Percentiles rank a stretch among this genome's conserved stretches.
Conservation (phyloP, 2,329 filamentous ascomycete species). For the Alternaria gaisen region DNA sequence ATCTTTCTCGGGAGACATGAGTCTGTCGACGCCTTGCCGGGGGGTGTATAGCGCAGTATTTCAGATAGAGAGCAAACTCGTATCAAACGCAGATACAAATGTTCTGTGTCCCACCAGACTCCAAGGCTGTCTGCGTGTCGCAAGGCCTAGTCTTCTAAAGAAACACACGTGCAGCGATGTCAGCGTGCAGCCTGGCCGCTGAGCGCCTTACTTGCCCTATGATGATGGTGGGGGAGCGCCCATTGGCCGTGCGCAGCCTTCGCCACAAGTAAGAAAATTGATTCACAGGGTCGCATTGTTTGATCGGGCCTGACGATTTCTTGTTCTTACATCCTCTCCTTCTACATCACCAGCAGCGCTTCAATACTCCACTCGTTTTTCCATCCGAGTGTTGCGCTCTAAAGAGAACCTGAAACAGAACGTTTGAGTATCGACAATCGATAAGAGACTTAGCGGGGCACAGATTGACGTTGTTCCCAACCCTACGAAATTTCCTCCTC, state of each 20-base stretch:
- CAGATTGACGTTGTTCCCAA: slow-evolving; percentile 29
- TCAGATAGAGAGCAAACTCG: not conserved
- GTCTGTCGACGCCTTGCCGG: not conserved
- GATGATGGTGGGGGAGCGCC: slow-evolving; percentile 22
- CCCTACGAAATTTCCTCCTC: slow-evolving; percentile 37
- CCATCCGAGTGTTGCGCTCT: slow-evolving; percentile 21
- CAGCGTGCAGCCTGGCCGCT: not conserved
- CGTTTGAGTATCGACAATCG: slow-evolving; percentile 21
- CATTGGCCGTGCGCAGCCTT: slow-evolving; percentile 29
- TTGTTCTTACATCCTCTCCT: slow-evolving; percentile 8
- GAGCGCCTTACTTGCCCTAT: slow-evolving; percentile 30
- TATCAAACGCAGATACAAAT: not conserved
- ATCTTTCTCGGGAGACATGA: not conserved
- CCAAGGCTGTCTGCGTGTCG: not conserved
- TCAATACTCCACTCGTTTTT: slow-evolving; percentile 21
- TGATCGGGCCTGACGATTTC: slow-evolving; percentile 15
- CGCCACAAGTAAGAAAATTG: slow-evolving; percentile 38
- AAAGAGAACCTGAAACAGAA: slow-evolving; percentile 13
- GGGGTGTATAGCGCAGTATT: not conserved
- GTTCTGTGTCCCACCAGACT: not conserved
- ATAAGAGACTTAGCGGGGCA: slow-evolving; percentile 35
- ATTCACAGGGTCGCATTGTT: slow-evolving; percentile 27
- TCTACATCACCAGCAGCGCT: slow-evolving; percentile 12
- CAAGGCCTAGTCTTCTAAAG: not conserved
- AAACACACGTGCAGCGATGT: slow-evolving; percentile 5